Evolutionary conservation across 2,329 filamentous ascomycete species (phyloP), one percentile per base, ranked within the genome.

Genomic region (Sporothrix dimorphospora): DNA sequence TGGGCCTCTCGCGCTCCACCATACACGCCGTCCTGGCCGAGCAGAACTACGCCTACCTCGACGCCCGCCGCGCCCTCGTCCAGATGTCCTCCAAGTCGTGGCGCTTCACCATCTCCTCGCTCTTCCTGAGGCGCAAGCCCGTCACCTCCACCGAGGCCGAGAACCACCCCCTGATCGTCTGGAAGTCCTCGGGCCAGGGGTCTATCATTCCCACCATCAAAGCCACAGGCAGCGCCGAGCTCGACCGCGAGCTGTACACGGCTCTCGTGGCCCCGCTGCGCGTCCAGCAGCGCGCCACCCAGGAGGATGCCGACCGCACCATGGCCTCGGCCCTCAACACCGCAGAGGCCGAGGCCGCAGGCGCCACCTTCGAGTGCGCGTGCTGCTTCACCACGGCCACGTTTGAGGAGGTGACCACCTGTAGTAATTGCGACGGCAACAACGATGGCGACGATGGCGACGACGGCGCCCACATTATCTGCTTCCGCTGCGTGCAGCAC

Each of bases 21-120:
- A 91, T 95, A 80, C 89, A 90, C 78, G 92, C 91, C 9, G 92
- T 96, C 8, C 86, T 96, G 65, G 92, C 92, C 67, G 93, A 96
- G 80, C 89, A 87, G 78, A 96, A 96, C 81, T 90, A 92, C 80
- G 92, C 90, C 9, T 96, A 95, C 77, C 88, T 91, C 27, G 87
- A 90, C 40, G 90, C 92, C 14, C 87, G 92, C 47, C 88, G 87
- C 19, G 92, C 90, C 1, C 86, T 96, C 19, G 87, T 92, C 70
- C 86, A 85, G 1, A 81, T 95, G 14, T 90, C 90, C 7, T 88
- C 88, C 59, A 92, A 90, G 79, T 93, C 92, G 45, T 96, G 93
- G 93, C 88, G 91, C 63, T 92, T 91, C 73, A 90, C 91, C 47
- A 84, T 95, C 70, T 89, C 91, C 0, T 89, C 88, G 9, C 83